Base-by-base conservation (phyloP, 2,329 filamentous ascomycete species). In the Didymella keratinophila region DNA sequence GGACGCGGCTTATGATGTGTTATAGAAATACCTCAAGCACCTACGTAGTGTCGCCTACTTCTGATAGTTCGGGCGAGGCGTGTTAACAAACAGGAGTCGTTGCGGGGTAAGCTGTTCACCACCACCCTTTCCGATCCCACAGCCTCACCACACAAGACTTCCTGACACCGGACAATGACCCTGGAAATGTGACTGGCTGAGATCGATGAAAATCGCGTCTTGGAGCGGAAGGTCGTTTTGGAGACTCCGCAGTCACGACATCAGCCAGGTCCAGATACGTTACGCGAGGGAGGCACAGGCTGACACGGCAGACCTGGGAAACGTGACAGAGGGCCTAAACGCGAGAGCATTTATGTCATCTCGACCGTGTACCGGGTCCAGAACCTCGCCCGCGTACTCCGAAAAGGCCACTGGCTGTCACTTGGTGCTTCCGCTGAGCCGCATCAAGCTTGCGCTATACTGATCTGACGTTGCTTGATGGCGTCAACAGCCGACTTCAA, bases 401-500 rank as follows among this genome's bases (percentile, higher is more conserved):
- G 20, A 41, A 14, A 23, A 10, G 7, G 8, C 20, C 37, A 21
- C 37, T 23, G 11, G 11, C 37, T 23, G 37, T 41, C 37, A 23
- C 5, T 32, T 18, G 32, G 25, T 50, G n/a, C 37, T 39, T 10
- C n/a, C 18, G 2, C 44, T 45, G 30, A 50, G 45, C 32, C 28
- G 27, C 50, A 45, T 53, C 10, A 52, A 14, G 39, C 51, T 41
- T 49, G 25, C 12, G 41, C 51, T 21, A 45, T 7, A 30, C 49
- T 36, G 23, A 23, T 5, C 37, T 61, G 45, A 50, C 20, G 41
- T 32, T 45, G 46, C 43, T 69, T 71, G 36, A 74, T 68, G 9
- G 44, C 53, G 16, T 75, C 71, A 5, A 76, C 71, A 28, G 62
- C 55, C 2, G 60, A 54, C 52, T 74, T 75, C 61, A 78, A 53